Evolutionary conservation across 305 asterid genomes (phyloP), one percentile per base, ranked within the genome.

Genomic region (Fraxinus sp.): DNA sequence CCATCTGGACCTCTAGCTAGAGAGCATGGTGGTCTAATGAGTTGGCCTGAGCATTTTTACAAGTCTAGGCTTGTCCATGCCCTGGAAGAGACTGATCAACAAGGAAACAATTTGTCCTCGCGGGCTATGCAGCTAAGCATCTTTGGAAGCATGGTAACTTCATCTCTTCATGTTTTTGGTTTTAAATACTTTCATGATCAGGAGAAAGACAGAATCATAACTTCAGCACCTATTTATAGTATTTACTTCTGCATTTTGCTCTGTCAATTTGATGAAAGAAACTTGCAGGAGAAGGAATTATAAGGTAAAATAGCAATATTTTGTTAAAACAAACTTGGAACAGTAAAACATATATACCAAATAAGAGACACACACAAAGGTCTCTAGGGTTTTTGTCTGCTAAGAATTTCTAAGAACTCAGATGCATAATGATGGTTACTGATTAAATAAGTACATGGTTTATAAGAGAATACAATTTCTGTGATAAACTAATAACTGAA

Each of bases 111-210:
- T 86, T 88, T 92, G 86, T 93, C 99, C 71, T 84, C 96, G 26
- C 89, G 89, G 77, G 97, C 98, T 49, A 84, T 92, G 97, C 95
- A 95, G 87, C 90, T 92, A 46, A 88, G 95, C 92, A 86, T 90
- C 74, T 95, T 22, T 57, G 98, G 98, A 18, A 92, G 99, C 92
- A 89, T 46, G 96, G 97, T 97, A 84, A 46, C 82, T 77, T 3
- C 77, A 77, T 81, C 79, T 79, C 32, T 52, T 43, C 81, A 55
- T 32, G 41, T 77, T 79, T 82, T 30, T 57, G n/a, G 36, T 64
- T 55, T 37, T 70, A 71, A 33, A 55, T 43, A 30, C 26, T 24
- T 35, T 64, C 68, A 59, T 46, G 70, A 43, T 2, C 26, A 66
- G 26, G 36, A 24, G 74, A 26, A 66, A 66, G 74, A 24, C 70